Percentiles rank a stretch among this genome's conserved stretches.
These are phyloP conservation scores for Kodamaea arcana DNA, from an alignment of 1,139 yeast genomes.

Conservation along the genomic window DNA sequence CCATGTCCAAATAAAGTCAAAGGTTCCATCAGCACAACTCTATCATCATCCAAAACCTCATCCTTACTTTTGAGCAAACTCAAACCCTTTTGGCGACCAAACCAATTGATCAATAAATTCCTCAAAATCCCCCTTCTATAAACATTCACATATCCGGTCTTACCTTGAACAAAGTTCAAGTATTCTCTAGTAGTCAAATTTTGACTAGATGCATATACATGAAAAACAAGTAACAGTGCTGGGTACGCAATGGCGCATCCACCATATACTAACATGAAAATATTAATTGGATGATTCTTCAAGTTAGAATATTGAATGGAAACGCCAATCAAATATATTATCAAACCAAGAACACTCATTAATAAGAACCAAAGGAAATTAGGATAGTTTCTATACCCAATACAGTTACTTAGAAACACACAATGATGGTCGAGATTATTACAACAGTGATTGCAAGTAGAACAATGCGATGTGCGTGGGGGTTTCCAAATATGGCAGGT, in stretches of 20 bases:
- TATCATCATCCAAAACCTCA: slow-evolving; percentile 34
- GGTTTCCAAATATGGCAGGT: slow-evolving; percentile 50
- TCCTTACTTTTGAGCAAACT: slow-evolving; percentile 36
- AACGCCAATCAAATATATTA: slow-evolving; percentile 18
- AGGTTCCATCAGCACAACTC: slow-evolving; percentile 33
- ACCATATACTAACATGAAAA: slow-evolving; percentile 47
- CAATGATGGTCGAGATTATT: slow-evolving; percentile 44
- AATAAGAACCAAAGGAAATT: slow-evolving; percentile 40
- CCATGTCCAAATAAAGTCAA: too few relatives aligned
- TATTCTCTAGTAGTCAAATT: slow-evolving; percentile 72
- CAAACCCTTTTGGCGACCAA: slow-evolving; percentile 46
- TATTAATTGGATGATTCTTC: slow-evolving; percentile 34
- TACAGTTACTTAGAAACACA: slow-evolving; percentile 37
- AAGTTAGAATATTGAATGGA: slow-evolving; percentile 20
- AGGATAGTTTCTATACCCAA: slow-evolving; percentile 32
- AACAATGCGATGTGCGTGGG: slow-evolving; percentile 43
- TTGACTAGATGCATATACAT: slow-evolving; percentile 49
- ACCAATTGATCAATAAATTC: slow-evolving; percentile 48
- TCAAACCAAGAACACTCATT: slow-evolving; percentile 19
- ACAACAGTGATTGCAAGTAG: slow-evolving; percentile 42
- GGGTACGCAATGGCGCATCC: slow-evolving; percentile 51
- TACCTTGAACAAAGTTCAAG: slow-evolving; percentile 35
- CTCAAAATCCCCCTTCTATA: slow-evolving; percentile 34
- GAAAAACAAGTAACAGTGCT: slow-evolving; percentile 46
- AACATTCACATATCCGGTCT: slow-evolving; percentile 29